Evolutionary conservation across 495 filamentous ascomycete genomes (phyloP), one percentile per base, ranked within the genome.

Genomic region (Talaromyces nanjingensis): DNA sequence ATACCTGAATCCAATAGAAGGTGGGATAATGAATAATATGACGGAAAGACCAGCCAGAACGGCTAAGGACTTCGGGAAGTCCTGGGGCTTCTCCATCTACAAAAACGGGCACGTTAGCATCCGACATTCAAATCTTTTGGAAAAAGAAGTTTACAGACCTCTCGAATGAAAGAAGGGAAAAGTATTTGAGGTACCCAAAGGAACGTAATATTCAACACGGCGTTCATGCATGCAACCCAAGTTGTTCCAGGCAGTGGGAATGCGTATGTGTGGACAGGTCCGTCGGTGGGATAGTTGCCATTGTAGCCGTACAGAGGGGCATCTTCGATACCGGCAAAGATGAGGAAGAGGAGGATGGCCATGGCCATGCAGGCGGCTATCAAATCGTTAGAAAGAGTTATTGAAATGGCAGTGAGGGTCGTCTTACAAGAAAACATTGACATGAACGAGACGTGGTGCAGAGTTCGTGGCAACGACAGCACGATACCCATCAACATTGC

Each of bases 141-240:
- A n/a, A 6, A 1, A 6, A 9, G n/a, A n/a, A n/a, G n/a, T n/a
- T n/a, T n/a, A n/a, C n/a, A n/a, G n/a, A n/a, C n/a, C n/a, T n/a
- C n/a, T n/a, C n/a, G n/a, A n/a, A 11, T 96, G 77, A 96, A 96
- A 66, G 86, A 90, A 2, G 91, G 91, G 24, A 96, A 80, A 0
- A 91, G 96, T 70, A 96, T 96, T 72, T 96, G 91, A 3, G 91
- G 91, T 64, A 96, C 93, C 75, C 96, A 93, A 4, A 91, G 94
- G 73, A 94, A 96, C 73, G 84, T 86, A 69, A 96, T 96, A 73
- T 96, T 96, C 66, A 96, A 76, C 74, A 94, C 93, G 2, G 91
- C 91, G 57, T 84, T 91, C 75, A 93, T 83, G 9, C 89, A 91
- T 3, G 79, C 76, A 14, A 96, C 89, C 64, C 92, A 94, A 0